These are phyloP conservation scores for Hypomyces rosellus DNA, from an alignment of 2,329 filamentous ascomycete genomes.

Conservation along the genomic window DNA sequence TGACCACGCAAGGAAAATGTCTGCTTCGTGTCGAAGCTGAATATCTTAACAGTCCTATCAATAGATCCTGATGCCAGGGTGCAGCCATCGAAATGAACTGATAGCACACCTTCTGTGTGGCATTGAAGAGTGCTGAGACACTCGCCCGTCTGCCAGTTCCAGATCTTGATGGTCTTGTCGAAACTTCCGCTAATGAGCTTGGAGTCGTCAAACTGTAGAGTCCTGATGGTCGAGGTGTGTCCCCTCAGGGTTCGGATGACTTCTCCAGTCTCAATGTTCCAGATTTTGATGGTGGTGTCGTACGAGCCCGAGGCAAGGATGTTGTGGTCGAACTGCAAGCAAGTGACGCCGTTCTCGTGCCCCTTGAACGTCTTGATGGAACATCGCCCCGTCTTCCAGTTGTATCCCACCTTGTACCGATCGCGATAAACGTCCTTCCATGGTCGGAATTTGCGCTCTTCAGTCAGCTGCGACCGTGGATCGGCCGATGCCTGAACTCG, in stretches of 20 bases:
- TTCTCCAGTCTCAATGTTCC: slow-evolving; percentile 84
- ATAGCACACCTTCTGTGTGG: slow-evolving; percentile 77
- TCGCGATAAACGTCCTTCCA: slow-evolving; percentile 99
- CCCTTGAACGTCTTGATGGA: slow-evolving; percentile 78
- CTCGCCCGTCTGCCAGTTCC: slow-evolving; percentile 93
- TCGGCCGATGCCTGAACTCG: slow-evolving; percentile 21
- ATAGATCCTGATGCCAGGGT: slow-evolving; percentile 84
- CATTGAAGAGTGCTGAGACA: slow-evolving; percentile 75
- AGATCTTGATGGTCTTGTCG: slow-evolving; percentile 82
- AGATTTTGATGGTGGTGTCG: slow-evolving; percentile 90
- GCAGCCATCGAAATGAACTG: slow-evolving; percentile 78
- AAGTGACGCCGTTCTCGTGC: slow-evolving; percentile 66
- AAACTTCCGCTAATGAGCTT: slow-evolving; percentile 88
- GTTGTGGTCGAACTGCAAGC: slow-evolving; percentile 66
- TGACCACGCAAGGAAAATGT: slow-evolving; percentile 78
- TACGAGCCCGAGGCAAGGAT: slow-evolving; percentile 93
- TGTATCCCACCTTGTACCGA: slow-evolving; percentile 88
- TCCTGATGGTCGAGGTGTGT: slow-evolving; percentile 76
- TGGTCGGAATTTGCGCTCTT: slow-evolving; percentile 50
- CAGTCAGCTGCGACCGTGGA: slow-evolving; percentile 30
- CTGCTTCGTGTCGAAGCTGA: slow-evolving; percentile 81
- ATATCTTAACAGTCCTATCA: slow-evolving; percentile 85
- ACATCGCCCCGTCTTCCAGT: slow-evolving; percentile 94
- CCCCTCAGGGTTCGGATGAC: slow-evolving; percentile 79
- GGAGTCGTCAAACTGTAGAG: slow-evolving; percentile 86